Evolutionary conservation across 2,329 filamentous ascomycete genomes (phyloP).

Genomic region (Trichophaea hybrida): DNA sequence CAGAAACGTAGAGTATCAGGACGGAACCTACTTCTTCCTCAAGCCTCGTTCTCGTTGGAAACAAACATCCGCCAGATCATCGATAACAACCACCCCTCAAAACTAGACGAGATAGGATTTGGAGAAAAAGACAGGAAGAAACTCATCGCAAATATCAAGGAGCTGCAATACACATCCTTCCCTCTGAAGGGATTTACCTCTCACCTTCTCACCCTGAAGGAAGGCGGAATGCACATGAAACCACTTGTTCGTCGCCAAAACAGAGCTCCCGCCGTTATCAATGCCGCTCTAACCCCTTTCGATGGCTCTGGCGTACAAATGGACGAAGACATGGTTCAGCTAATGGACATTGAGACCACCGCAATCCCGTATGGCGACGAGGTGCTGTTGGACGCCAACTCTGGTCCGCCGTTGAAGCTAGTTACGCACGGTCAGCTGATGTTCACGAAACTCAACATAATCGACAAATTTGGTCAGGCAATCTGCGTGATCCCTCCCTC

Average conservation of each 20-base stretch:
- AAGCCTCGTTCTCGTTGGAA: conserved; percentile 31
- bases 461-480: conserved; percentile 39
- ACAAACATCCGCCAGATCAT: conserved; percentile 31
- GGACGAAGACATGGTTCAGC: conserved; percentile 15
- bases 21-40: conserved; percentile 33
- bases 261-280: conserved; percentile 9
- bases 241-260: conserved; percentile 11
- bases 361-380: conserved; percentile 32
- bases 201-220: conserved; percentile 29
- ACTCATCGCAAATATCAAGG: conserved; percentile 18
- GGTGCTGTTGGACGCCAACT: conserved; percentile 22
- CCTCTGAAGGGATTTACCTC: conserved; percentile 30
- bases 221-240: conserved; percentile 35
- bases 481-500: conserved; percentile 30
- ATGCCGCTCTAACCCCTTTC: conserved; percentile 9
- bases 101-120: conserved; percentile 15
- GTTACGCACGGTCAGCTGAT: conserved; percentile 38
- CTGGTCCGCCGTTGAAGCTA: conserved; percentile 33
- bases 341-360: conserved; percentile 28
- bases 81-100: conserved; percentile 23
- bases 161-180: conserved; percentile 27
- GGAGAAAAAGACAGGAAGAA: conserved; percentile 10
- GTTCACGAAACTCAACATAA: conserved; percentile 36
- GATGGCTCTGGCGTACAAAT: conserved; percentile 2
- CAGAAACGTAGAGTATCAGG: conserved; percentile 30